Evolutionary conservation across 2,329 filamentous ascomycete species (phyloP).

Genomic region (Ceratocystis colombiana): DNA sequence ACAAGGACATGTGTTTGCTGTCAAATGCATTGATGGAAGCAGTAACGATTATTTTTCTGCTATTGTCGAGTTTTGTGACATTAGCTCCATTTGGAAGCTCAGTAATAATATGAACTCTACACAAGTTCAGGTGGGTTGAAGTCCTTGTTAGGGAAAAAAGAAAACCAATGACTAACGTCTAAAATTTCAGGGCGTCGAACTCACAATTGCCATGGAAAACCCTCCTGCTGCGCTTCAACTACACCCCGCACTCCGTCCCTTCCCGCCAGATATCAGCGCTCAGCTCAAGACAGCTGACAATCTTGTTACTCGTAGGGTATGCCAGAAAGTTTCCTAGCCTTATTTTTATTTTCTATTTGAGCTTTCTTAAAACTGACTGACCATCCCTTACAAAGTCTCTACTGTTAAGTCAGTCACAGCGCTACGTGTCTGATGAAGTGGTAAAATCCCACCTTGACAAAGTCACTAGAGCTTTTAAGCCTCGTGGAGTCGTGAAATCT

Average conservation of each 20-base stretch:
- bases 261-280: background rate
- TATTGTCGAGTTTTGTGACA: slow-evolving; percentile 11
- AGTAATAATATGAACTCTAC: background rate
- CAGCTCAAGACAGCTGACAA: slow-evolving; percentile 1
- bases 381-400: background rate
- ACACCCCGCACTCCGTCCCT: background rate
- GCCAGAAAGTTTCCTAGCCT: background rate
- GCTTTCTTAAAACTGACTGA: background rate
- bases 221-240: background rate
- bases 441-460: slow-evolving; percentile 4
- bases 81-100: slow-evolving; percentile 1
- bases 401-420: background rate
- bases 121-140: background rate
- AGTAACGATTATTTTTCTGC: slow-evolving; percentile 1
- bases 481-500: slow-evolving; percentile 11
- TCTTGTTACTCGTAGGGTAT: slow-evolving; percentile 2
- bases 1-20: slow-evolving; percentile 28
- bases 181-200: background rate
- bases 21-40: slow-evolving; percentile 30
- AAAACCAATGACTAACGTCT: background rate
- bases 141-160: background rate
- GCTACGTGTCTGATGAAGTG: slow-evolving; percentile 8
- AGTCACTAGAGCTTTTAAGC: slow-evolving; percentile 6
- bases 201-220: slow-evolving; percentile 6
- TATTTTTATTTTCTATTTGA: background rate